phyloP scores from a whole-genome alignment of 768 basidiomycete genomes.

The Termitomyces sp. region DNA sequence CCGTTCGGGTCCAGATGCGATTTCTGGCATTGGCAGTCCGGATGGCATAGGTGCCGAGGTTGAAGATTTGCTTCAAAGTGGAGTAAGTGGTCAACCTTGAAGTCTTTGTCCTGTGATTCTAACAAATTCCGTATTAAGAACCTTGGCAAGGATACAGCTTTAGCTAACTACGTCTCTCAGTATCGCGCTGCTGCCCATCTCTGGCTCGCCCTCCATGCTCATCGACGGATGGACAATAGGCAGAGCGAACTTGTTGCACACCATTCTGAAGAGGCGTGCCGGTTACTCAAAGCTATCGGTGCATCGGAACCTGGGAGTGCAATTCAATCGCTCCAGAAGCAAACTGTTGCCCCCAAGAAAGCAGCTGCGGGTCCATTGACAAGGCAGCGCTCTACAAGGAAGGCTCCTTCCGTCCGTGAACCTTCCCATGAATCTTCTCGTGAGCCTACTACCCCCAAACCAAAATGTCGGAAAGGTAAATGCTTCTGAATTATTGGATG shows the following conservation, averaged over 20 bases:
- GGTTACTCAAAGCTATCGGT: constrained; percentile 34
- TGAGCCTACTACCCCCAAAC: constrained; percentile 40
- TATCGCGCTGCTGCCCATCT: constrained; percentile 56
- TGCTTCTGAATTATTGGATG: not conserved
- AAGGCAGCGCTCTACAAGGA: constrained; percentile 12
- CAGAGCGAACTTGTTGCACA: constrained; percentile 42
- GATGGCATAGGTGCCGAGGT: constrained; percentile 38
- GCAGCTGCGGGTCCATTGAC: constrained; percentile 1
- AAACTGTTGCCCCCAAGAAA: constrained; percentile 18
- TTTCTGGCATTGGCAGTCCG: constrained; percentile 23
- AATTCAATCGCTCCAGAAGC: constrained; percentile 23
- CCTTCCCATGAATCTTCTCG: not conserved
- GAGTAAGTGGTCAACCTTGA: constrained; percentile 30
- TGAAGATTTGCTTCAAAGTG: constrained; percentile 32
- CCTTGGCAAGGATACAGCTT: constrained; percentile 28
- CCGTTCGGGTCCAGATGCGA: constrained; percentile 23
- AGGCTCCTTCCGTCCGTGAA: constrained; percentile 16
- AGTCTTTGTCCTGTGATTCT: not conserved
- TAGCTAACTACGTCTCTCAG: constrained; percentile 35
- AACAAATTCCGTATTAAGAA: constrained; percentile 19
- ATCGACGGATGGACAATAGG: constrained; percentile 44
- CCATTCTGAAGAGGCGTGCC: constrained; percentile 54
- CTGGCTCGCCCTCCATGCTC: constrained; percentile 69
- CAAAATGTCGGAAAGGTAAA: constrained; percentile 35
- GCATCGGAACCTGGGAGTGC: constrained; percentile 14